Evolutionary conservation across 1,139 yeast genomes (phyloP), one percentile per base, ranked within the genome.

Genomic region (Candida neerlandica): DNA sequence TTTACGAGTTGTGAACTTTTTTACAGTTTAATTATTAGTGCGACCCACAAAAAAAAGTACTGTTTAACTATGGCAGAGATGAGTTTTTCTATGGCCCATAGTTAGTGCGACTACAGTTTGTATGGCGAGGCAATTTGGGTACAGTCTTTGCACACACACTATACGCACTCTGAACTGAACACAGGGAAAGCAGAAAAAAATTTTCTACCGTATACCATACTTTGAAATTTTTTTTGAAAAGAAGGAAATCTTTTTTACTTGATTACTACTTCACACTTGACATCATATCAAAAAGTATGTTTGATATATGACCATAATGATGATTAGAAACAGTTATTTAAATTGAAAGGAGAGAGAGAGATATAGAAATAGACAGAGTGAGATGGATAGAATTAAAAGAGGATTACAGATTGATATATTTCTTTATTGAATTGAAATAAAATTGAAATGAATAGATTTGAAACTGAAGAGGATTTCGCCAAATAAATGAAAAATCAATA

Each of bases 241-340:
- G 42, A 26, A n/a, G 32, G 16, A 39, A 39, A 15, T 14, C 15
- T 23, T 41, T 30, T 18, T 27, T 26, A 15, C n/a, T n/a, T n/a
- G n/a, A n/a, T n/a, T n/a, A 23, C 26, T 23, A 15, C 12, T n/a
- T 39, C 14, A 42, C 21, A 42, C 45, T 42, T 42, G 45, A 42
- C 45, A 42, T 42, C 45, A 42, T 42, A 42, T 42, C 45, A 33
- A 42, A 42, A 42, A 42, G 45, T 42, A 42, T 42, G 45, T 42
- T 37, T 35, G 29, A 34, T 15, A 33, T 21, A 19, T 29, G 27
- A 7, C n/a, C 16, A 41, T 29, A n/a, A 27, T 12, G 42, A 39
- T 16, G 27, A 23, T 23, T 23, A 30, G 34, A 30, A 30, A 30
- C 11, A 30, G 15, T 30, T 12, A 5, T 10, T 30, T 12, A 11